Evolutionary conservation across 164 flowering plant species (phyloP).

Genomic region (Akebia trifoliata): DNA sequence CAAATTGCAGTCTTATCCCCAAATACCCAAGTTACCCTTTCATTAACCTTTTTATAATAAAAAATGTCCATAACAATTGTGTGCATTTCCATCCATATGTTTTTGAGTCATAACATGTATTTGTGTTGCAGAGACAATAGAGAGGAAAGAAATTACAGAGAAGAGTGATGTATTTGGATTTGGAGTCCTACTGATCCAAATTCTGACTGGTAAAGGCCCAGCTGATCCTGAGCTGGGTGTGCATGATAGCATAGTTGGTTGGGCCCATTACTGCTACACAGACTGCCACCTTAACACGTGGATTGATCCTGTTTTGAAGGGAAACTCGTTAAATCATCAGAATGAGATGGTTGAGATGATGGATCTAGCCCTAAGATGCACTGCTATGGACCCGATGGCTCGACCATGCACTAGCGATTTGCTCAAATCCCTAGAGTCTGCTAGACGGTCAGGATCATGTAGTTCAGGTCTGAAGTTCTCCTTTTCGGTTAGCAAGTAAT

Average conservation of each 20-base stretch:
- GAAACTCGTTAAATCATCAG: slow-evolving; percentile 24
- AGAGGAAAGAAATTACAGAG: slow-evolving; percentile 36
- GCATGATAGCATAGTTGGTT: slow-evolving; percentile 50
- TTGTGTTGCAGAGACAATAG: slow-evolving; percentile 37
- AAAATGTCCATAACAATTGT: background rate
- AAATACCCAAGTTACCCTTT: slow-evolving; percentile 10
- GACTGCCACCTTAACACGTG: slow-evolving; percentile 70
- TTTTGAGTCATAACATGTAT: background rate
- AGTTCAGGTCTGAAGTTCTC: slow-evolving; percentile 28
- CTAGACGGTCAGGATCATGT: slow-evolving; percentile 31
- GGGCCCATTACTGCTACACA: slow-evolving; percentile 80
- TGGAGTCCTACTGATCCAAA: slow-evolving; percentile 62
- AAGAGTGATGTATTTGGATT: slow-evolving; percentile 60
- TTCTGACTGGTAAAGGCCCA: slow-evolving; percentile 64
- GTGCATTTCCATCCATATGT: background rate
- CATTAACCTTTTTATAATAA: background rate
- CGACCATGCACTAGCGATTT: slow-evolving; percentile 47
- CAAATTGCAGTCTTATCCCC: too few species aligned
- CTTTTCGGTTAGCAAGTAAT: slow-evolving; percentile 1
- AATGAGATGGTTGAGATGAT: slow-evolving; percentile 53
- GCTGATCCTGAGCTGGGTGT: slow-evolving; percentile 41
- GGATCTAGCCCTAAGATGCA: slow-evolving; percentile 73
- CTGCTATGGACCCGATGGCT: slow-evolving; percentile 51
- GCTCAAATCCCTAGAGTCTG: slow-evolving; percentile 31
- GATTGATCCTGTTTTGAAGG: slow-evolving; percentile 52